phyloP scores from a whole-genome alignment of 495 filamentous ascomycete species.

The Cairneyella variabilis region DNA sequence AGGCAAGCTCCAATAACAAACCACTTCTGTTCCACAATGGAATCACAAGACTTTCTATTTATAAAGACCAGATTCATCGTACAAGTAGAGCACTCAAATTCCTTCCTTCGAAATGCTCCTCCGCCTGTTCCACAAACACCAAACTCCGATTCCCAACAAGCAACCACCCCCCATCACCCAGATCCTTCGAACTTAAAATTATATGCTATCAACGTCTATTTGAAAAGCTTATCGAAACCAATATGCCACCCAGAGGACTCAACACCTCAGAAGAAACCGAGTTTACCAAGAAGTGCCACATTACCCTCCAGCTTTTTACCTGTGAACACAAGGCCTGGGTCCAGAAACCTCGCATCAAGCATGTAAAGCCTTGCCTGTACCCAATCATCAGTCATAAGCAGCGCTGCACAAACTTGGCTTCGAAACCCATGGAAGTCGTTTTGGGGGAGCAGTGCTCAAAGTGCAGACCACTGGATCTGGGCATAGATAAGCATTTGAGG shows the following conservation, averaged over 20 bases:
- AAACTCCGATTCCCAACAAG: not conserved
- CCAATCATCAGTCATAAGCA: not conserved
- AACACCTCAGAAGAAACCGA: not conserved
- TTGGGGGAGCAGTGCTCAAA: not conserved
- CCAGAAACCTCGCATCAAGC: not conserved
- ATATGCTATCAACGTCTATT: not conserved
- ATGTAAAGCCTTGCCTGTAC: not conserved
- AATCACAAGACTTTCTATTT: too few species aligned
- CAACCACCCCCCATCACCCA: not conserved
- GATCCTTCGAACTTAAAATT: not conserved
- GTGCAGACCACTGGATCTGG: not conserved
- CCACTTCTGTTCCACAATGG: too few species aligned
- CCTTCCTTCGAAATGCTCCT: too few species aligned
- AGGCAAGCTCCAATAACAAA: too few species aligned
- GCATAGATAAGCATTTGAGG: not conserved
- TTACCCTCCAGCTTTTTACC: not conserved
- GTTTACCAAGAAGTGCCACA: conserved; percentile 1
- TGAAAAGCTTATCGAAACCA: not conserved
- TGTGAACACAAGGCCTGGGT: conserved; percentile 1
- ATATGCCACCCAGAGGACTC: not conserved
- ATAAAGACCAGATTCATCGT: too few species aligned
- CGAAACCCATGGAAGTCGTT: not conserved
- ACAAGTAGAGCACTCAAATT: too few species aligned
- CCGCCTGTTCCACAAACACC: too few species aligned
- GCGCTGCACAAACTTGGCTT: conserved; percentile 1